phyloP scores from a whole-genome alignment of 2,329 filamentous ascomycete species.

The Sporothrix mexicana region DNA sequence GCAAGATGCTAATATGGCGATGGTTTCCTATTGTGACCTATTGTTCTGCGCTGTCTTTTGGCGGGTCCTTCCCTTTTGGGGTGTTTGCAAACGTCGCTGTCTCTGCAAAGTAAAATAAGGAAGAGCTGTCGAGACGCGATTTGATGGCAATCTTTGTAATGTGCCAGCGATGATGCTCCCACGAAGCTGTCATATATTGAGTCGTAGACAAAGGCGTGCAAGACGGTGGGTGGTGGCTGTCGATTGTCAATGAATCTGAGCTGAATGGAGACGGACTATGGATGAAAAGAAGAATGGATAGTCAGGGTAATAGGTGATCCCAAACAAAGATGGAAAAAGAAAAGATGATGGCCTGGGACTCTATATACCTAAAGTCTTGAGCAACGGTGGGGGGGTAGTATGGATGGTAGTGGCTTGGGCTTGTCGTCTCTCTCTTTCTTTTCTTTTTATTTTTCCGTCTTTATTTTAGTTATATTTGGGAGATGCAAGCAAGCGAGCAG shows the following conservation, averaged over 20 bases:
- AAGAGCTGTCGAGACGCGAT: neutral
- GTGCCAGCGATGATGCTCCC: too few relatives aligned
- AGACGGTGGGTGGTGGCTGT: neutral
- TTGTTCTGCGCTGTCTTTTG: neutral
- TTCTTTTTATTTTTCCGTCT: neutral
- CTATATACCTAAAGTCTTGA: constrained; percentile 28
- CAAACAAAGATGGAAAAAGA: neutral
- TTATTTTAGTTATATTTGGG: neutral
- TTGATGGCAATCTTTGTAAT: too few relatives aligned
- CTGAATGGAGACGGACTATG: neutral
- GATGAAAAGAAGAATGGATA: too few relatives aligned
- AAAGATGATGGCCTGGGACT: constrained; percentile 13
- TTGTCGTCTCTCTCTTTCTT: neutral
- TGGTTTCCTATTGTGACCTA: neutral
- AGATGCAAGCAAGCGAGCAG: constrained; percentile 9
- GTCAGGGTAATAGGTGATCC: neutral
- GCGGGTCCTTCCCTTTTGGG: neutral
- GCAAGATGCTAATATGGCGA: constrained; percentile 9
- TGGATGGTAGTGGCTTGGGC: constrained; percentile 23
- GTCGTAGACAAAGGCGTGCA: neutral
- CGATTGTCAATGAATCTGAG: neutral
- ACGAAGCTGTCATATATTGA: neutral
- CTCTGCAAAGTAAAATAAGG: neutral
- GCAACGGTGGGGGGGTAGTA: neutral
- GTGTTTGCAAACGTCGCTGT: neutral